Conservation (phyloP, 1,284 basidiomycete species). For the Phellinidium pouzarii region DNA sequence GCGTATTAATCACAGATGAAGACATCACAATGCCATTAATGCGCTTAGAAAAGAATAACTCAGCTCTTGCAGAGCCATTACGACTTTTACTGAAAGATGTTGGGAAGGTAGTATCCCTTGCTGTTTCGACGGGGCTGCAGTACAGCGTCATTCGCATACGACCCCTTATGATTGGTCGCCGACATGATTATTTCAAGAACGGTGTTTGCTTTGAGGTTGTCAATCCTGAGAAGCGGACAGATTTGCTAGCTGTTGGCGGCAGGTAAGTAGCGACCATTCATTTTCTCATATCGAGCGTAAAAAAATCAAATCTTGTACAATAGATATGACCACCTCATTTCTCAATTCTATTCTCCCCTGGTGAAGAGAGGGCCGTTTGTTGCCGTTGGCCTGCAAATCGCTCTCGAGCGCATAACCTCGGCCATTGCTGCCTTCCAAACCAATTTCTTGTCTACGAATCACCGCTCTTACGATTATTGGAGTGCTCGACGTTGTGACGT, state of each 20-base stretch:
- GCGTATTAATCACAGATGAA: conserved; percentile 37
- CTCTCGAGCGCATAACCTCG: conserved; percentile 72
- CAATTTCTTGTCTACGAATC: conserved; percentile 62
- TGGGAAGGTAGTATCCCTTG: conserved; percentile 56
- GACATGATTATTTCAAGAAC: conserved; percentile 60
- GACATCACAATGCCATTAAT: conserved; percentile 51
- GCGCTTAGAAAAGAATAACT: conserved; percentile 56
- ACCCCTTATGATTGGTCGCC: conserved; percentile 64
- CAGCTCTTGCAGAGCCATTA: conserved; percentile 41
- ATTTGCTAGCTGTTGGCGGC: conserved; percentile 76
- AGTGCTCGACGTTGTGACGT: conserved; percentile 82
- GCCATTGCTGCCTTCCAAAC: conserved; percentile 69
- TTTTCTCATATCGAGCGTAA: neutral
- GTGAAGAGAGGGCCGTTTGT: conserved; percentile 46
- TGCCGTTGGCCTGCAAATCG: conserved; percentile 73
- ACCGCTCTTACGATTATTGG: conserved; percentile 81
- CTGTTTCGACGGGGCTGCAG: conserved; percentile 52
- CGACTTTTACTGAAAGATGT: conserved; percentile 53
- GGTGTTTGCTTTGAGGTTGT: conserved; percentile 75
- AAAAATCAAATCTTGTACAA: neutral
- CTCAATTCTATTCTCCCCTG: conserved; percentile 47
- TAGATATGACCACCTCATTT: conserved; percentile 74
- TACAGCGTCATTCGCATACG: conserved; percentile 56
- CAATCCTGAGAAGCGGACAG: conserved; percentile 56
- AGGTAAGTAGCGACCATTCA: conserved; percentile 43